phyloP scores from a whole-genome alignment of 805 yeast species.

The Candida nemodendra region DNA sequence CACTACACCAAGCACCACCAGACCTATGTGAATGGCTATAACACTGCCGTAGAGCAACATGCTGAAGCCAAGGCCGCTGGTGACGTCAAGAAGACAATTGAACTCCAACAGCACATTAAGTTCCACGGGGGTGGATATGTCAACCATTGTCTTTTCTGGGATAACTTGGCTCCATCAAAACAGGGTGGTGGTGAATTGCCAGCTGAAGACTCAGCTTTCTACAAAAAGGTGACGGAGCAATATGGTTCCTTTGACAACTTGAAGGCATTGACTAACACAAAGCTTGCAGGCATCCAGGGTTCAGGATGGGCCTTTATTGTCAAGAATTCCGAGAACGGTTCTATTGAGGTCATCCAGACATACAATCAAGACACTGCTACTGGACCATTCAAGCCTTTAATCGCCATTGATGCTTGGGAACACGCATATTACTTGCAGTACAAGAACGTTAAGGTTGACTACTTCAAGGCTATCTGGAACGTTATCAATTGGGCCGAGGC shows the following conservation, averaged over 20 bases:
- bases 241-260: conserved; percentile 74
- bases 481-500: conserved; percentile 94
- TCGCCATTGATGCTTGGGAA: conserved; percentile 96
- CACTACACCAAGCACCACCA: conserved; percentile 93
- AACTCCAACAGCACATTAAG: conserved; percentile 71
- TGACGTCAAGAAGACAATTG: conserved; percentile 58
- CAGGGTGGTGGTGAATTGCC: conserved; percentile 77
- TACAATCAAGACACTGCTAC: conserved; percentile 85
- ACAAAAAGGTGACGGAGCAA: conserved; percentile 56
- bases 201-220: conserved; percentile 52
- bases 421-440: conserved; percentile 94
- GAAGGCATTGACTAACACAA: conserved; percentile 59
- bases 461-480: conserved; percentile 92
- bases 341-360: conserved; percentile 76
- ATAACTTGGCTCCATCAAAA: conserved; percentile 73
- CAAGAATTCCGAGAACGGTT: conserved; percentile 72
- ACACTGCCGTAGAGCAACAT: conserved; percentile 71
- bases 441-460: conserved; percentile 86
- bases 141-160: conserved; percentile 87
- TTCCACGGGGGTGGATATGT: conserved; percentile 92
- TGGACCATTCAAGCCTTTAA: conserved; percentile 66
- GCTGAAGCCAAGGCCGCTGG: conserved; percentile 60
- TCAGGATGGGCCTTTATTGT: conserved; percentile 95
- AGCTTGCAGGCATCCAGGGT: conserved; percentile 87
- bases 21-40: conserved; percentile 85